phyloP scores from a whole-genome alignment of 2,329 filamentous ascomycete genomes.

The Aspergillus pseudonomiae region DNA sequence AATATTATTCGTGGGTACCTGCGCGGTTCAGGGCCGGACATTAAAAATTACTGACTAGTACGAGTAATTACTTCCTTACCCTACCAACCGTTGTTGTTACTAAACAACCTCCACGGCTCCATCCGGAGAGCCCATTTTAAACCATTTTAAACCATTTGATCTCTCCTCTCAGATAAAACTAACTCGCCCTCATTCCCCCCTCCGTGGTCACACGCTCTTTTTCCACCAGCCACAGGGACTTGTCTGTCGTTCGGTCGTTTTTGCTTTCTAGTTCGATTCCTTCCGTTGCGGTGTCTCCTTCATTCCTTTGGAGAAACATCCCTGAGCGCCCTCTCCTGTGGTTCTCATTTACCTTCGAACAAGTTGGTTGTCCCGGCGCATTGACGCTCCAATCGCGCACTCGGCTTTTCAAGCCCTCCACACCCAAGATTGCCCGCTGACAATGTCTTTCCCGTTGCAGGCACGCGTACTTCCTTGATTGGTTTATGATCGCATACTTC shows the following conservation, averaged over 20 bases:
- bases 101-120: background rate
- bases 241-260: background rate
- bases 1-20: background rate
- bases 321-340: conserved; percentile 9
- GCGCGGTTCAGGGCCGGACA: background rate
- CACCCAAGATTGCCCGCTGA: conserved; percentile 17
- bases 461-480: background rate
- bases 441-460: conserved; percentile 10
- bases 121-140: background rate
- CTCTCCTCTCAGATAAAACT: background rate
- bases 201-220: conserved; percentile 14
- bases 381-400: conserved; percentile 16
- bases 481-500: background rate
- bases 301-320: conserved; percentile 20
- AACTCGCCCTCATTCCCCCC: conserved; percentile 3
- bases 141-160: background rate
- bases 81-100: too few relatives aligned
- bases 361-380: conserved; percentile 15
- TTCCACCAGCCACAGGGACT: background rate
- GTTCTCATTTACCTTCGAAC: conserved; percentile 4
- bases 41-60: background rate
- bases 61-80: background rate
- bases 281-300: conserved; percentile 16
- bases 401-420: conserved; percentile 10
- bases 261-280: conserved; percentile 1